A percentile compares a stretch with the other conserved stretches of the same genome.
phyloP scores from a whole-genome alignment of 768 basidiomycete genomes.

The Trametes punicea region DNA sequence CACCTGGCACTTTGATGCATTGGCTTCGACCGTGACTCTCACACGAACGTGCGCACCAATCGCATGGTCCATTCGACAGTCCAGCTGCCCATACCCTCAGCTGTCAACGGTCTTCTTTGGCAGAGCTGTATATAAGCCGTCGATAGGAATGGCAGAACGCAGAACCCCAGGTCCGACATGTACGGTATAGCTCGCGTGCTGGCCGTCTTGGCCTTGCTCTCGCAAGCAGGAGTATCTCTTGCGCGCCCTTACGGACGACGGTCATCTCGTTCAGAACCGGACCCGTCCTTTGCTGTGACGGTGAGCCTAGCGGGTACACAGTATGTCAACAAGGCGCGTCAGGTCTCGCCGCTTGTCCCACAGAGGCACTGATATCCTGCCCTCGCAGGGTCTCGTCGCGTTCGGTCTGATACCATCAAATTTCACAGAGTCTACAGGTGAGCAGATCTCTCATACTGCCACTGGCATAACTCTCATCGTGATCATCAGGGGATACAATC shows the following conservation, averaged over 20 bases:
- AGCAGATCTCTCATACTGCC: not conserved
- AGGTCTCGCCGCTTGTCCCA: not conserved
- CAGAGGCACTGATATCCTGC: not conserved
- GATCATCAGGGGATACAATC: slow-evolving; percentile 43
- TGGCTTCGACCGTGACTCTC: too few species aligned
- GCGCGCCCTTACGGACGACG: not conserved
- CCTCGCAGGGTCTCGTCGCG: slow-evolving; percentile 48
- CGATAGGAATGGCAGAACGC: not conserved
- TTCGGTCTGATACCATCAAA: slow-evolving; percentile 62
- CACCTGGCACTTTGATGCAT: too few species aligned
- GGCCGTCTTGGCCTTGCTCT: not conserved
- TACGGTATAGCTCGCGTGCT: not conserved
- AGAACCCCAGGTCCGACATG: not conserved
- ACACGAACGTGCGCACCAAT: slow-evolving; percentile 6
- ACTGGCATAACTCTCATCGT: not conserved
- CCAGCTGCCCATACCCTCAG: not conserved
- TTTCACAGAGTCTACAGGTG: slow-evolving; percentile 48
- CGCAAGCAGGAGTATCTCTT: not conserved
- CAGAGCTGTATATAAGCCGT: not conserved
- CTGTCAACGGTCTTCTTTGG: not conserved
- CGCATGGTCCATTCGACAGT: slow-evolving; percentile 4
- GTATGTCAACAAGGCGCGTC: slow-evolving; percentile 42
- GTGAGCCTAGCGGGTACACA: slow-evolving; percentile 38
- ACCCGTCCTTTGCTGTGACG: slow-evolving; percentile 26
- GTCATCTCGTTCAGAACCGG: slow-evolving; percentile 16